Percentiles rank a stretch among this genome's conserved stretches.
Conservation (phyloP, 2,329 filamentous ascomycete species). For the Colletotrichum salicis region DNA sequence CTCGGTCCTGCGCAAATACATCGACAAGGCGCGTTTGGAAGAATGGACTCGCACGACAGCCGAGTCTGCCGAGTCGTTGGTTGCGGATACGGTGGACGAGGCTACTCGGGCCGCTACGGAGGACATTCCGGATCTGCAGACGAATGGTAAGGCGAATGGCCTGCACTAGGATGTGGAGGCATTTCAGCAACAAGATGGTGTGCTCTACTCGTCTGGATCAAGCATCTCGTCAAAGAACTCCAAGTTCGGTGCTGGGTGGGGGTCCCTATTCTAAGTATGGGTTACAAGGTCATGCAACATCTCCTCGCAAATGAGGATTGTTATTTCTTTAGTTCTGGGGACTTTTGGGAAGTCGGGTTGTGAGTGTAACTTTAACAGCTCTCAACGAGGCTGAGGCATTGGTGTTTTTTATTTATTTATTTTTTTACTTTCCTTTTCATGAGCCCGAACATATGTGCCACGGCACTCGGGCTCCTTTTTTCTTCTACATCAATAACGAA, state of each 20-base stretch:
- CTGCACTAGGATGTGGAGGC: conserved; percentile 10
- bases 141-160: conserved; percentile 35
- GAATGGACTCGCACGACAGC: conserved; percentile 68
- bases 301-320: not conserved
- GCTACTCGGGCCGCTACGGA: conserved; percentile 27
- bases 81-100: conserved; percentile 47
- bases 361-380: conserved; percentile 8
- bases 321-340: not conserved
- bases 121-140: conserved; percentile 15
- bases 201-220: not conserved
- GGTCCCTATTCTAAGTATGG: not conserved
- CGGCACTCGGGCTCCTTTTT: not conserved
- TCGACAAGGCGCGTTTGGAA: conserved; percentile 75
- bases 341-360: not conserved
- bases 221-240: not conserved
- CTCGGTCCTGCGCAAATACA: conserved; percentile 68
- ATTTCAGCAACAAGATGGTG: not conserved
- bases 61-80: conserved; percentile 49
- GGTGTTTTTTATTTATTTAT: not conserved
- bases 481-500: conserved; percentile 3
- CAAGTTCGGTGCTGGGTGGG: not conserved
- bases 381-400: not conserved
- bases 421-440: not conserved
- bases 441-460: not conserved
- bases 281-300: not conserved